These are phyloP conservation scores for Colletotrichum ledebouriae DNA, from an alignment of 2,329 filamentous ascomycete species.

Conservation along the genomic window DNA sequence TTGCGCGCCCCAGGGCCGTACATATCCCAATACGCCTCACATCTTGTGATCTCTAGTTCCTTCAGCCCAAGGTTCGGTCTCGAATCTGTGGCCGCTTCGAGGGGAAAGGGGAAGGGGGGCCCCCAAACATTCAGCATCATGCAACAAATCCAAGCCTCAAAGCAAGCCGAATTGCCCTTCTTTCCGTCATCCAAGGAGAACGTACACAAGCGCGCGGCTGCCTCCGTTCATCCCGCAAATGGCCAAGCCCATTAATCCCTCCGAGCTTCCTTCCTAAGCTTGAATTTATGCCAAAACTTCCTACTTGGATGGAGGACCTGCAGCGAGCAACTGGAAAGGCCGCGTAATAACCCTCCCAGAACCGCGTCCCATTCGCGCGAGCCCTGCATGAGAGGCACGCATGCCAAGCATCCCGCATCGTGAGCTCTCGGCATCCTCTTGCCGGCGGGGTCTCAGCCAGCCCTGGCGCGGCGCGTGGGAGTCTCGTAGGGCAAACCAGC, in stretches of 20 bases:
- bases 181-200: no score
- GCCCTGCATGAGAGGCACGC: conserved; percentile 29
- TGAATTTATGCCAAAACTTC: not conserved
- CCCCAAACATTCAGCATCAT: not conserved
- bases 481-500: no score
- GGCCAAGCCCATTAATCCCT: no score
- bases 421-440: conserved; percentile 35
- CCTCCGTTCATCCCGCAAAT: conserved; percentile 10
- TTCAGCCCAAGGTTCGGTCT: conserved; percentile 2
- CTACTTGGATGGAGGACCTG: not conserved
- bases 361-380: conserved; percentile 16
- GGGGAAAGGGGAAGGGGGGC: not conserved
- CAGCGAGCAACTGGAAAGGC: conserved; percentile 19
- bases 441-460: conserved; percentile 28
- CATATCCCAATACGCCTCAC: conserved; percentile 6
- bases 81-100: not conserved
- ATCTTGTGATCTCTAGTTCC: conserved; percentile 7
- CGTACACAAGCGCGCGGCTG: conserved; percentile 36
- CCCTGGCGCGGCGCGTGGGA: no score
- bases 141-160: not conserved
- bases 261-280: not conserved
- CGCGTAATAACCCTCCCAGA: conserved; percentile 30
- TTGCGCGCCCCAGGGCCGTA: conserved; percentile 8
- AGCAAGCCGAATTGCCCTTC: no score
- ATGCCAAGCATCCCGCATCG: conserved; percentile 38